These are phyloP conservation scores for Albugo laibachii DNA, from an alignment of 352 stramenopile species.

Conservation along the genomic window DNA sequence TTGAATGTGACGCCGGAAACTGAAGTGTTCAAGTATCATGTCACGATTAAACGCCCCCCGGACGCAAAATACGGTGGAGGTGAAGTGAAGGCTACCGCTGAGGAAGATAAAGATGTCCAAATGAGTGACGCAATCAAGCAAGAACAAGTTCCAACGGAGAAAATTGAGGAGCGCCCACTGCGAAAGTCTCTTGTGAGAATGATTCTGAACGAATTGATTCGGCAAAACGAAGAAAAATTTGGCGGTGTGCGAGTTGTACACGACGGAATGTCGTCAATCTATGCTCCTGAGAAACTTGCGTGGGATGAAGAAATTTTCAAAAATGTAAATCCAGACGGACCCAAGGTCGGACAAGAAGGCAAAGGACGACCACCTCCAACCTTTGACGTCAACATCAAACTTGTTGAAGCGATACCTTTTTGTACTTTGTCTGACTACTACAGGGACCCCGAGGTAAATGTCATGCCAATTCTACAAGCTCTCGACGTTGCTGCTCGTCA, in stretches of 20 bases:
- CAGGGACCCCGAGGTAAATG: constrained; percentile 29
- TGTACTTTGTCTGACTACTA: constrained; percentile 25
- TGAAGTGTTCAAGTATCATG: constrained; percentile 64
- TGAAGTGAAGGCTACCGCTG: constrained; percentile 9
- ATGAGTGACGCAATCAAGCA: not conserved
- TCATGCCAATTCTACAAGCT: constrained; percentile 38
- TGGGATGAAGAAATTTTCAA: constrained; percentile 32
- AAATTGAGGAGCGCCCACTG: not conserved
- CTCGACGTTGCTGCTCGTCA: constrained; percentile 53
- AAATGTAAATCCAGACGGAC: constrained; percentile 27
- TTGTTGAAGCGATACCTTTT: constrained; percentile 33
- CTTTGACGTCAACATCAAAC: constrained; percentile 53
- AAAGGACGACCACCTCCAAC: constrained; percentile 20
- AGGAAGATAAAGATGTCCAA: constrained; percentile 22
- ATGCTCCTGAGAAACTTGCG: constrained; percentile 21
- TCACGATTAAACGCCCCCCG: constrained; percentile 27
- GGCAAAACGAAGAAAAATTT: constrained; percentile 31
- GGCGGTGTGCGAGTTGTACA: constrained; percentile 30
- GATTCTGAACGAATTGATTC: constrained; percentile 8
- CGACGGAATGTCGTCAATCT: constrained; percentile 41
- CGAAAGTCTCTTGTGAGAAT: constrained; percentile 1
- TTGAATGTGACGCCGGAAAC: constrained; percentile 15
- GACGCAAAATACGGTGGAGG: constrained; percentile 26
- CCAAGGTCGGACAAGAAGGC: constrained; percentile 4
- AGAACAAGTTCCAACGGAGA: not conserved